phyloP scores from a whole-genome alignment of 768 basidiomycete species.

The Mycena capillaripes region DNA sequence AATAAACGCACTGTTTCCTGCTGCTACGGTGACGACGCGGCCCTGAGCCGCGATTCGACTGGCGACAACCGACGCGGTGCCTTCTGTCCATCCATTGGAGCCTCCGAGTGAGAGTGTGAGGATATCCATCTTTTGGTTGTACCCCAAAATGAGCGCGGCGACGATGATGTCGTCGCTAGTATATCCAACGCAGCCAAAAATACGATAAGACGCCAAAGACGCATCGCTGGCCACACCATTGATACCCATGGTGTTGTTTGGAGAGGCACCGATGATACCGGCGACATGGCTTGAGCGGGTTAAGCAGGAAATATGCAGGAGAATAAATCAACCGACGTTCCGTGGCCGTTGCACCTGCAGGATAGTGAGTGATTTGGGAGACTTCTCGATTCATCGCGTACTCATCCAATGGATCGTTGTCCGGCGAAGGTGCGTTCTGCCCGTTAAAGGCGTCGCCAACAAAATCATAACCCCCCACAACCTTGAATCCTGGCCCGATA shows the following conservation, averaged over 20 bases:
- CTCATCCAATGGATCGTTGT: constrained; percentile 53
- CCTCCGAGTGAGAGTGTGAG: constrained; percentile 67
- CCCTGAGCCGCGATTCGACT: constrained; percentile 60
- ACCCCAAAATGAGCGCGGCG: constrained; percentile 52
- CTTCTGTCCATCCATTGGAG: constrained; percentile 62
- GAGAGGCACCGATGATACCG: constrained; percentile 62
- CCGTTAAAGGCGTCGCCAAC: constrained; percentile 57
- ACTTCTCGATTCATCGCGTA: constrained; percentile 14
- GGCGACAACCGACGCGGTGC: constrained; percentile 57
- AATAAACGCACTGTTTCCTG: constrained; percentile 50
- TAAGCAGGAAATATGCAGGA: neutral
- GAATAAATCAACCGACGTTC: constrained; percentile 50
- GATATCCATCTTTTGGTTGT: constrained; percentile 61
- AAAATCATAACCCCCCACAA: constrained; percentile 57
- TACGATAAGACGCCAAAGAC: constrained; percentile 54
- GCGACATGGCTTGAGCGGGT: constrained; percentile 43
- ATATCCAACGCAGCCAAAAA: constrained; percentile 61
- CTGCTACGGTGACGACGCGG: constrained; percentile 62
- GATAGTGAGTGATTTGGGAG: neutral
- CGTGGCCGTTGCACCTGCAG: constrained; percentile 44
- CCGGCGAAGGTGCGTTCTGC: constrained; percentile 49
- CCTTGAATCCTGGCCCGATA: constrained; percentile 54
- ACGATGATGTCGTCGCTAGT: constrained; percentile 55
- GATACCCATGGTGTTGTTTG: constrained; percentile 60
- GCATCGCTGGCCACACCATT: constrained; percentile 66